phyloP scores from a whole-genome alignment of 179 eudicot genomes.

The Nepenthes alata region DNA sequence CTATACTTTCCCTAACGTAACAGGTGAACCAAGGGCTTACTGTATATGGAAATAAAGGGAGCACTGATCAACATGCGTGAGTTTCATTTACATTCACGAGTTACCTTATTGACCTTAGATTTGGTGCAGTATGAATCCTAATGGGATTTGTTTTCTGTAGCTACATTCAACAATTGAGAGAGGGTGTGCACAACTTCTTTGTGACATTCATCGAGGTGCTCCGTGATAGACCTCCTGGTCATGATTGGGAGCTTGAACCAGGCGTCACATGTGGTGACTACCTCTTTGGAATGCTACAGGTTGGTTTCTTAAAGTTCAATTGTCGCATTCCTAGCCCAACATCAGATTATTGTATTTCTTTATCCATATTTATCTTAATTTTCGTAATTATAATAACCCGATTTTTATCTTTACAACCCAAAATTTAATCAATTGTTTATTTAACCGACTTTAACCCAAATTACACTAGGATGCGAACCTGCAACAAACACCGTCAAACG shows the following conservation, averaged over 20 bases:
- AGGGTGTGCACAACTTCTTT: conserved; percentile 95
- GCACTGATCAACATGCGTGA: conserved; percentile 99
- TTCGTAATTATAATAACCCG: background rate
- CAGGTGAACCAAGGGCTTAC: conserved; percentile 92
- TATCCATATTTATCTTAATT: no score
- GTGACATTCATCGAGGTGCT: conserved; percentile 91
- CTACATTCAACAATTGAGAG: conserved; percentile 96
- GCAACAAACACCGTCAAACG: no score
- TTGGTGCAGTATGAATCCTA: background rate
- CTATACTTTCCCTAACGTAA: background rate
- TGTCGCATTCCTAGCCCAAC: background rate
- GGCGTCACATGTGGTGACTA: conserved; percentile 99
- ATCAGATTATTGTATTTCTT: no score
- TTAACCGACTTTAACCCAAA: no score
- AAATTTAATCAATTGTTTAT: no score
- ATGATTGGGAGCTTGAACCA: conserved; percentile 99
- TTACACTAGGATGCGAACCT: no score
- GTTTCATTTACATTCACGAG: conserved; percentile 18
- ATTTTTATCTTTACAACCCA: no score
- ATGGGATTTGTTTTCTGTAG: conserved; percentile 28
- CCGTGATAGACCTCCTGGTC: conserved; percentile 98
- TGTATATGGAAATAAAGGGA: conserved; percentile 96
- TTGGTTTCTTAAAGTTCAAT: conserved; percentile 13
- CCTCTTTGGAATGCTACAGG: conserved; percentile 97
- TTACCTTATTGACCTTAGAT: background rate